A percentile compares a stretch with the other conserved stretches of the same genome.
Conservation (phyloP, 306 rosid species). For the Psophocarpus tetragonolobus region DNA sequence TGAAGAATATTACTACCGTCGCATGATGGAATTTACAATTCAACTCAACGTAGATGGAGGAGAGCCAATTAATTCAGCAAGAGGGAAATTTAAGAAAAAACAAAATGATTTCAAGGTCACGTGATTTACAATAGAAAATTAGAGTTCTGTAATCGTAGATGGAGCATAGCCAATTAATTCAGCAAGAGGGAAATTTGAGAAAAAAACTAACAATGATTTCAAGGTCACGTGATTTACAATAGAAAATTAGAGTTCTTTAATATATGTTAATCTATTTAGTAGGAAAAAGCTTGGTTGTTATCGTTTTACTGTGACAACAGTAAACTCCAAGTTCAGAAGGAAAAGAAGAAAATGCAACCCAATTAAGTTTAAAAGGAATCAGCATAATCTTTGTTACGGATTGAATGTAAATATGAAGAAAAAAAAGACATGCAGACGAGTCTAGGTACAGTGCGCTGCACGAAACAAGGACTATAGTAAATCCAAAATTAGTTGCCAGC, state of each 20-base stretch:
- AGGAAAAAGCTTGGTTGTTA: neutral
- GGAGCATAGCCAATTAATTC: no score
- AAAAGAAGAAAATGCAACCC: neutral
- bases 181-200: neutral
- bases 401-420: neutral
- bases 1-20: neutral
- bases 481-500: constrained; percentile 26
- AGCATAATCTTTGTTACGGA: neutral
- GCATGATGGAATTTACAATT: neutral
- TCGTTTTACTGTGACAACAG: neutral
- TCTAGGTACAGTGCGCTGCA: neutral
- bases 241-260: neutral
- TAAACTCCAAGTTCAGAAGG: neutral
- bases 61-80: neutral
- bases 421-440: constrained; percentile 7
- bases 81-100: neutral
- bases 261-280: neutral
- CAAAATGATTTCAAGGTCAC: neutral
- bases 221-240: neutral
- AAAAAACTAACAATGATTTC: neutral
- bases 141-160: neutral
- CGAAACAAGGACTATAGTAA: neutral
- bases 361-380: neutral
- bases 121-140: neutral
- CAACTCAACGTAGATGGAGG: neutral